Conservation (phyloP, 1,139 yeast genomes). For the Yamadazyma epiphylla region DNA sequence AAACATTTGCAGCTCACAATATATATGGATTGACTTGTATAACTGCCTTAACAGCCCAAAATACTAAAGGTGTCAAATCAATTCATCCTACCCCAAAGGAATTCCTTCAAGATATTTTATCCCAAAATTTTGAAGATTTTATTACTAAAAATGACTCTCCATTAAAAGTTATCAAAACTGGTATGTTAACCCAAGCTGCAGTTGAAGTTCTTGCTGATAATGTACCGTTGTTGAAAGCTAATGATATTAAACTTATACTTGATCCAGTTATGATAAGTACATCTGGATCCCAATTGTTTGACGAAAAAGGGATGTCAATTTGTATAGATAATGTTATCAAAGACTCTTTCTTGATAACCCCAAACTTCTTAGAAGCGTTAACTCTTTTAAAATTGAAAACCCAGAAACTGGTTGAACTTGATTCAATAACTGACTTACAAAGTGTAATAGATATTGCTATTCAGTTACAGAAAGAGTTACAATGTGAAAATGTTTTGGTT, state of each 20-base stretch:
- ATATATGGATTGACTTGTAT: constrained; percentile 82
- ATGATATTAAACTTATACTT: constrained; percentile 46
- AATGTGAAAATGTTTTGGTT: constrained; percentile 55
- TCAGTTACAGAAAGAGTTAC: constrained; percentile 35
- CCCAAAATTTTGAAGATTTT: constrained; percentile 61
- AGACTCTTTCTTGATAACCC: constrained; percentile 65
- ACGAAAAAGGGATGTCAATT: constrained; percentile 40
- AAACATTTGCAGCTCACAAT: constrained; percentile 73
- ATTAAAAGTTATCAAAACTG: constrained; percentile 73
- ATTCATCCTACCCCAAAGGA: constrained; percentile 45
- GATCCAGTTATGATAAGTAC: constrained; percentile 88
- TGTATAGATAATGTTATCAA: constrained; percentile 48
- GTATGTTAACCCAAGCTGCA: constrained; percentile 67
- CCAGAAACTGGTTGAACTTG: constrained; percentile 16
- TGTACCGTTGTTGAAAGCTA: constrained; percentile 22
- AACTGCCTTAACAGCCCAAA: constrained; percentile 82
- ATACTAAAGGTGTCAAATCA: constrained; percentile 56
- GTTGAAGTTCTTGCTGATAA: constrained; percentile 43
- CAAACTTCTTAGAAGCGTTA: constrained; percentile 69
- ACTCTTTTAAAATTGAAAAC: constrained; percentile 3
- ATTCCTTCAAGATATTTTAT: constrained; percentile 44
- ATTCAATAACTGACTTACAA: constrained; percentile 15
- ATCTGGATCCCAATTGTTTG: constrained; percentile 60
- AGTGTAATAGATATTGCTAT: constrained; percentile 30
- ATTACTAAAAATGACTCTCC: constrained; percentile 20